Conservation (phyloP, 805 yeast genomes). For the Pichia cephalocereana region DNA sequence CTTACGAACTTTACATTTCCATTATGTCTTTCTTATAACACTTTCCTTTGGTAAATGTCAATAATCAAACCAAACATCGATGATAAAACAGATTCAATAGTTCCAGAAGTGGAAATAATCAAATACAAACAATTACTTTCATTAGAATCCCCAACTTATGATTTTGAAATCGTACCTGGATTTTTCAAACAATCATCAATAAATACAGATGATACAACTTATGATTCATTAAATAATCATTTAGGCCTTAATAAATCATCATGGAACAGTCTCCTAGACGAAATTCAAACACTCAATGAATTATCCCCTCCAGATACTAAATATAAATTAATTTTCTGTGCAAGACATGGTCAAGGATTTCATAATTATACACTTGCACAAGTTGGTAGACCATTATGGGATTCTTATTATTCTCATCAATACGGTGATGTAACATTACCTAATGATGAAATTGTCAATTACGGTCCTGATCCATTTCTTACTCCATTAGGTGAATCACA, state of each 20-base stretch:
- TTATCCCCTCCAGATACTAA: slow-evolving; percentile 13
- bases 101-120: slow-evolving; percentile 14
- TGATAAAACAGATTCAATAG: slow-evolving; percentile 23
- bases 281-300: slow-evolving; percentile 2
- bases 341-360: slow-evolving; percentile 65
- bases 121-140: slow-evolving; percentile 21
- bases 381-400: slow-evolving; percentile 53
- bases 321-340: slow-evolving; percentile 43
- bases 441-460: slow-evolving; percentile 34
- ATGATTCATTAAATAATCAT: slow-evolving; percentile 33
- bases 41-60: not conserved
- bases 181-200: slow-evolving; percentile 40
- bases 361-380: slow-evolving; percentile 49
- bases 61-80: slow-evolving; percentile 16
- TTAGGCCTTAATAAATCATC: slow-evolving; percentile 34
- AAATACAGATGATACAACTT: slow-evolving; percentile 36
- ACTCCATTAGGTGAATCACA: slow-evolving; percentile 48
- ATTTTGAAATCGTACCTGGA: slow-evolving; percentile 39
- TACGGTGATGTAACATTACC: slow-evolving; percentile 33
- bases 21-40: too few species aligned
- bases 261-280: slow-evolving; percentile 31
- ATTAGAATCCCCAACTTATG: not conserved
- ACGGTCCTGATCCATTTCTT: slow-evolving; percentile 55
- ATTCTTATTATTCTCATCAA: slow-evolving; percentile 40
- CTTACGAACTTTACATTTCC: too few species aligned